Evolutionary conservation across 768 basidiomycete species (phyloP).

Genomic region (Coprinellus aureogranulatus): DNA sequence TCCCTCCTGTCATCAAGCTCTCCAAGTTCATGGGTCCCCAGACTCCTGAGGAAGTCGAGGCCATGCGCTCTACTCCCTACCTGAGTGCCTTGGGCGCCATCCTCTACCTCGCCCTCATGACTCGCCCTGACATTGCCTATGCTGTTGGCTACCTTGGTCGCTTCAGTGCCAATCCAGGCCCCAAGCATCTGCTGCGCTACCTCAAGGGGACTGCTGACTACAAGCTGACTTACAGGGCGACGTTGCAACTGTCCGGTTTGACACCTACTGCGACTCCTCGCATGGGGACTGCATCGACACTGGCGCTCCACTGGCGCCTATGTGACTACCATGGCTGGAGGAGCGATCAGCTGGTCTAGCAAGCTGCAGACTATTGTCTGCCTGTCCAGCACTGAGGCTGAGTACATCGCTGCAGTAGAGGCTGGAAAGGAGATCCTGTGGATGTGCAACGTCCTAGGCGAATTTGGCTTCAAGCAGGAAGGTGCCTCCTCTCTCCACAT

Average conservation of each 20-base stretch:
- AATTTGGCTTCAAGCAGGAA: constrained; percentile 13
- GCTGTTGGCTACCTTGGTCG: not conserved
- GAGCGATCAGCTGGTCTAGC: constrained; percentile 14
- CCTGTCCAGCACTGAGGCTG: too few relatives aligned
- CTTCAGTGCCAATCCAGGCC: not conserved
- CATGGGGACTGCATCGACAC: constrained; percentile 13
- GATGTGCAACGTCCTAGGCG: constrained; percentile 24
- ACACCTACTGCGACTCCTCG: constrained; percentile 14
- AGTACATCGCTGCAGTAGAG: constrained; percentile 26
- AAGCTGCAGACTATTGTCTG: constrained; percentile 12
- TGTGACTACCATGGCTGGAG: constrained; percentile 15
- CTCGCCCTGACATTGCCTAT: not conserved
- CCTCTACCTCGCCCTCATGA: too few relatives aligned
- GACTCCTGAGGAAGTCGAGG: not conserved
- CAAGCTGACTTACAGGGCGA: constrained; percentile 9
- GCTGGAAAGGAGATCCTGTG: constrained; percentile 27
- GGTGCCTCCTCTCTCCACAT: constrained; percentile 16
- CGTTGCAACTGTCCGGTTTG: not conserved
- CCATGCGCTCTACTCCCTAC: not conserved
- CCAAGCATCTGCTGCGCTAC: constrained; percentile 4
- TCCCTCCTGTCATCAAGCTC: not conserved
- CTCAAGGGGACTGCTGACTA: constrained; percentile 7
- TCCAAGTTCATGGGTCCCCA: not conserved
- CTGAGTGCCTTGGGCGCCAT: not conserved
- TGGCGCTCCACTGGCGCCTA: constrained; percentile 12